A percentile compares a stretch with the other conserved stretches of the same genome.
Evolutionary conservation across 2,329 filamentous ascomycete genomes (phyloP).

Genomic region (Bipolaris bicolor): DNA sequence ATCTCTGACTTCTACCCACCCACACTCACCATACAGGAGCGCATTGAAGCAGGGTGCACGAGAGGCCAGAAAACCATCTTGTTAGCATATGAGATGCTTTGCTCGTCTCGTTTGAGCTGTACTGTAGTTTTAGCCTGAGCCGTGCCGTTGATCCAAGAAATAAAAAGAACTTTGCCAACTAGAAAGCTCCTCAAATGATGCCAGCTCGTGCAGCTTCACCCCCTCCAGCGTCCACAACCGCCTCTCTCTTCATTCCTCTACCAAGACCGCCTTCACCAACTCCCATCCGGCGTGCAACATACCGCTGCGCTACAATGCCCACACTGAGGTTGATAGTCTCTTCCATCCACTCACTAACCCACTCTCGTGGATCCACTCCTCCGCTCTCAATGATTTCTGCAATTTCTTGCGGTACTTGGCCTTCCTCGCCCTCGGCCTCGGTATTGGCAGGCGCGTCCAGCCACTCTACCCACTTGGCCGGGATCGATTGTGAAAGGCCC

Average conservation of each 20-base stretch:
- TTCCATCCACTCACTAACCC: conserved; percentile 97
- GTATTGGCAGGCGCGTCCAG: conserved; percentile 66
- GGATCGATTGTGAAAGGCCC: conserved; percentile 81
- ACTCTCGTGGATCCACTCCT: conserved; percentile 89
- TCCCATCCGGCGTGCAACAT: conserved; percentile 94
- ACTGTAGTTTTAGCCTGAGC: conserved; percentile 4
- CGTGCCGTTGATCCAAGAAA: conserved; percentile 6
- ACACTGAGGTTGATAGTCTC: conserved; percentile 79
- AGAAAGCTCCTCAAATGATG: conserved; percentile 33
- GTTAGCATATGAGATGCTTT: conserved; percentile 6
- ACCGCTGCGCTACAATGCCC: conserved; percentile 89
- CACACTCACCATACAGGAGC: not conserved
- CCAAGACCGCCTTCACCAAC: conserved; percentile 80
- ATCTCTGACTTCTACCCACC: not conserved
- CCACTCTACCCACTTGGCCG: conserved; percentile 88
- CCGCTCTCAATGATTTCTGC: conserved; percentile 76
- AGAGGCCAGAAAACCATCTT: not conserved
- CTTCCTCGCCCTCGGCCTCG: conserved; percentile 51
- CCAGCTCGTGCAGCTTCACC: conserved; percentile 66
- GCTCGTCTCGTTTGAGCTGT: conserved; percentile 1
- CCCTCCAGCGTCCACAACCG: conserved; percentile 62
- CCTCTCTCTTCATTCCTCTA: conserved; percentile 63
- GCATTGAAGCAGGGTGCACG: not conserved
- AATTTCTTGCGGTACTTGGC: conserved; percentile 79
- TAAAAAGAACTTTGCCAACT: conserved; percentile 1